phyloP scores from a whole-genome alignment of 345 rosid genomes.

The Acer campestre region DNA sequence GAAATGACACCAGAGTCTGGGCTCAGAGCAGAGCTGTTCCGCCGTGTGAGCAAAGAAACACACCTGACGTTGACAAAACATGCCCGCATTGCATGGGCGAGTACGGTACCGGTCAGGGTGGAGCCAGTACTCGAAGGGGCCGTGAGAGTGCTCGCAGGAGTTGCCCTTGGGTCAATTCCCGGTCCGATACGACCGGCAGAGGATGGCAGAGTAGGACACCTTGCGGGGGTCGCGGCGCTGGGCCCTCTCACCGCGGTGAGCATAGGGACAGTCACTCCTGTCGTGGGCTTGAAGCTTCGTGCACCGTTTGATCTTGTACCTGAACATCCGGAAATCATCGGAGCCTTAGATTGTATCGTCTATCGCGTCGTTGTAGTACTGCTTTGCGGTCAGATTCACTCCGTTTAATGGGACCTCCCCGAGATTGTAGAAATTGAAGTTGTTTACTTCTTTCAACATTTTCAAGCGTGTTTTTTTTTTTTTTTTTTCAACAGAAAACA shows the following conservation, averaged over 20 bases:
- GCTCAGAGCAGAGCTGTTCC: slow-evolving; percentile 57
- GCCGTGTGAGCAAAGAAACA: slow-evolving; percentile 88
- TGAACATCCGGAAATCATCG: slow-evolving; percentile 85
- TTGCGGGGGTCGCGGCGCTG: slow-evolving; percentile 86
- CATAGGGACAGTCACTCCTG: slow-evolving; percentile 94
- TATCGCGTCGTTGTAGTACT: slow-evolving; percentile 24
- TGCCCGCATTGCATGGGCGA: slow-evolving; percentile 70
- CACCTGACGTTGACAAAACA: slow-evolving; percentile 63
- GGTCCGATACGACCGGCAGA: slow-evolving; percentile 71
- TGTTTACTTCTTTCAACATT: slow-evolving; percentile 32
- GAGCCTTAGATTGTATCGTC: slow-evolving; percentile 48
- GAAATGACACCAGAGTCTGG: slow-evolving; percentile 27
- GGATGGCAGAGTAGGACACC: slow-evolving; percentile 60
- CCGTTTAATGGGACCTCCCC: slow-evolving; percentile 34
- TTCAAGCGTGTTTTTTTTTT: background rate
- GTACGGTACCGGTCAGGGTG: slow-evolving; percentile 81
- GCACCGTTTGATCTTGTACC: slow-evolving; percentile 80
- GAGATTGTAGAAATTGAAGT: slow-evolving; percentile 22
- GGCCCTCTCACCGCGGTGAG: slow-evolving; percentile 91
- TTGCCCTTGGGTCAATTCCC: slow-evolving; percentile 71
- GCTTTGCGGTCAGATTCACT: slow-evolving; percentile 28
- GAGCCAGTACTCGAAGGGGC: slow-evolving; percentile 87
- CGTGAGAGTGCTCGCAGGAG: slow-evolving; percentile 70
- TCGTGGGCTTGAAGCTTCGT: slow-evolving; percentile 73
- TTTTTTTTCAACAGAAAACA: background rate